Evolutionary conservation across 78 protist genomes (phyloP).

Genomic region (Dictyostelium capitatum): DNA sequence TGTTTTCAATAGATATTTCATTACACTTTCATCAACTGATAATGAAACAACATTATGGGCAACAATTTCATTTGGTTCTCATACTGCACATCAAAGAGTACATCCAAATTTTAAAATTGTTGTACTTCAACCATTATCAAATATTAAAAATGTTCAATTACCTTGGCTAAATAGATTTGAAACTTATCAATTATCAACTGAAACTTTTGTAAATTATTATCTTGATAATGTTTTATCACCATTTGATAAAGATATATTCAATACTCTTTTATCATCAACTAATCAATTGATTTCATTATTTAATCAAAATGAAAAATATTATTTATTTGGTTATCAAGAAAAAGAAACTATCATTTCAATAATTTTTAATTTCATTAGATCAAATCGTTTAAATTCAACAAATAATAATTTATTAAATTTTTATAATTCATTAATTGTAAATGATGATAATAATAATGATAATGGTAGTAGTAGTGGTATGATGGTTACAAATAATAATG

Average conservation of each 20-base stretch:
- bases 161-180: conserved; percentile 57
- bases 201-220: conserved; percentile 13
- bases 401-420: neutral
- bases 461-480: too few species aligned
- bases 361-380: neutral
- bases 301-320: neutral
- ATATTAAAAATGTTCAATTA: conserved; percentile 15
- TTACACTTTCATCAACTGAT: neutral
- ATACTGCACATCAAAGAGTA: conserved; percentile 8
- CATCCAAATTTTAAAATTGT: conserved; percentile 48
- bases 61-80: conserved; percentile 35
- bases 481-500: neutral
- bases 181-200: conserved; percentile 25
- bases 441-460: neutral
- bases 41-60: conserved; percentile 21
- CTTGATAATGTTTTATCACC: neutral
- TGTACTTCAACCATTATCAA: conserved; percentile 6
- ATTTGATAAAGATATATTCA: neutral
- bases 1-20: conserved; percentile 43
- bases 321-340: conserved; percentile 2
- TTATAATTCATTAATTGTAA: conserved; percentile 1
- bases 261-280: neutral
- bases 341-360: neutral
- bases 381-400: neutral
- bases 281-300: neutral